Conservation (phyloP, 2,329 filamentous ascomycete genomes). For the Ascochyta fabae region DNA sequence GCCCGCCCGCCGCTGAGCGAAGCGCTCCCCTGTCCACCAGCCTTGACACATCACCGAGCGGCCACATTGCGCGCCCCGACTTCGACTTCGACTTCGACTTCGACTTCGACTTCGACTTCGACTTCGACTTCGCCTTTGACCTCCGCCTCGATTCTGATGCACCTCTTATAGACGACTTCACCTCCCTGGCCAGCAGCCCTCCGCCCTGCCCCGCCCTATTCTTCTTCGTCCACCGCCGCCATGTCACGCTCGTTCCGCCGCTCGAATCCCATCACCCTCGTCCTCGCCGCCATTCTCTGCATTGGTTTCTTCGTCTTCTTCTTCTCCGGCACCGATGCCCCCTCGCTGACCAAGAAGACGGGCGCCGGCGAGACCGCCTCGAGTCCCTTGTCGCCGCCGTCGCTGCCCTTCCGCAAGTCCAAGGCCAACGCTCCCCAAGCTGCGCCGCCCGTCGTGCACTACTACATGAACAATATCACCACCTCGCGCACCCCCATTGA, state of each 20-base stretch:
- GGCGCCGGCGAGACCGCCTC: conserved; percentile 64
- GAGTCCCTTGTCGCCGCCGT: conserved; percentile 75
- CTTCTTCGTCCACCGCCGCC: conserved; percentile 23
- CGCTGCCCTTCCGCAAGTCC: conserved; percentile 74
- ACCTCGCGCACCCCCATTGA: conserved; percentile 76
- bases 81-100: too few species aligned
- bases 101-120: too few species aligned
- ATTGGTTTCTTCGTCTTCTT: conserved; percentile 64
- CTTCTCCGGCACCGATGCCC: conserved; percentile 68
- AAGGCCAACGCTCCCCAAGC: conserved; percentile 60
- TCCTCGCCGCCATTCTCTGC: conserved; percentile 74
- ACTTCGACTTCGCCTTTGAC: too few species aligned
- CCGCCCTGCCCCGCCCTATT: conserved; percentile 22
- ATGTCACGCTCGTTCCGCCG: conserved; percentile 77
- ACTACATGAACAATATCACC: conserved; percentile 94
- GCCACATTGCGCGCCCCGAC: conserved; percentile 38
- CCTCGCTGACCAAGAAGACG: conserved; percentile 56
- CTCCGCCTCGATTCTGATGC: conserved; percentile 38
- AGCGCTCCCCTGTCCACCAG: conserved; percentile 9
- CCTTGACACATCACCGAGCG: conserved; percentile 28
- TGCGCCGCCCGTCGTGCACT: conserved; percentile 87
- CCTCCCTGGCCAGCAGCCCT: conserved; percentile 39
- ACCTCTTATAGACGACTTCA: conserved; percentile 32
- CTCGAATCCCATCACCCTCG: conserved; percentile 76
- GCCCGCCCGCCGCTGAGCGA: conserved; percentile 1